Percentiles rank a stretch among this genome's conserved stretches.
These are phyloP conservation scores for Penicillium decumbens DNA, from an alignment of 2,329 filamentous ascomycete species.

Conservation along the genomic window DNA sequence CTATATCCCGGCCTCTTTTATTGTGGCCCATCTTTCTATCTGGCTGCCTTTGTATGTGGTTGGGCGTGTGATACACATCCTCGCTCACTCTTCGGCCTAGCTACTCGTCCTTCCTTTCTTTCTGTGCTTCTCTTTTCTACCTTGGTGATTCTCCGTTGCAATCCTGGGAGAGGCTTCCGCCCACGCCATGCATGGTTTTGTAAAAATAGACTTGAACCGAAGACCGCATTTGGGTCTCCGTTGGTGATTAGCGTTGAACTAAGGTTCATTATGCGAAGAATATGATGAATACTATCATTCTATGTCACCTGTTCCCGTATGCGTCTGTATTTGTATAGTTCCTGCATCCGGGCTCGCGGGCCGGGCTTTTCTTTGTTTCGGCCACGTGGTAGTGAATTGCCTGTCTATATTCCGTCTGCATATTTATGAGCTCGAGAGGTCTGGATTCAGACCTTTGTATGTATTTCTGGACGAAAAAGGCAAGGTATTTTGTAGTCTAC, in stretches of 20 bases:
- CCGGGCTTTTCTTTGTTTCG: neutral
- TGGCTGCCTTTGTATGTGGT: neutral
- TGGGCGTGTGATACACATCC: neutral
- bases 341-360: neutral
- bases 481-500: neutral
- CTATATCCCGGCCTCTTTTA: conserved; percentile 21
- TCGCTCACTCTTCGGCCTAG: conserved; percentile 3
- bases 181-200: conserved; percentile 29
- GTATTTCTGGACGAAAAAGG: too few relatives aligned
- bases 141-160: conserved; percentile 13
- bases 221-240: conserved; percentile 25
- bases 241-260: conserved; percentile 36
- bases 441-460: too few relatives aligned
- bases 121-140: conserved; percentile 10
- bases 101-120: conserved; percentile 9
- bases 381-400: neutral
- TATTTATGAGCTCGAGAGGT: too few relatives aligned
- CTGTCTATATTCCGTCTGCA: too few relatives aligned
- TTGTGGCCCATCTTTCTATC: neutral
- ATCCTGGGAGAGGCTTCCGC: conserved; percentile 9
- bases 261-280: conserved; percentile 33
- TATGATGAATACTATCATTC: conserved; percentile 27
- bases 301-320: neutral
- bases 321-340: neutral
- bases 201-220: conserved; percentile 37